phyloP scores from a whole-genome alignment of 345 rosid species.

The Toxicodendron radicans region DNA sequence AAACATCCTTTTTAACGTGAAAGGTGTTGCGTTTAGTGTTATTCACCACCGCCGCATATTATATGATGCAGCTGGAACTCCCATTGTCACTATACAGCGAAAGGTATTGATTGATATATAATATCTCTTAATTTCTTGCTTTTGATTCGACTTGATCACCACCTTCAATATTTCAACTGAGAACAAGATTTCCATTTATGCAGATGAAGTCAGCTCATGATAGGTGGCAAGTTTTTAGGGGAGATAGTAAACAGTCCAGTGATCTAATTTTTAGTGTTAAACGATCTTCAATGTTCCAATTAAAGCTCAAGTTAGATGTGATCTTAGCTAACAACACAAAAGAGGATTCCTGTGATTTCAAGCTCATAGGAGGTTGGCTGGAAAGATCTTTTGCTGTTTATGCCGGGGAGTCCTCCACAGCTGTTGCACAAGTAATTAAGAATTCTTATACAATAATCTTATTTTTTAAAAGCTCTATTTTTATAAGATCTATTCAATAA shows the following conservation, averaged over 20 bases:
- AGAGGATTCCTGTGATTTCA: constrained; percentile 19
- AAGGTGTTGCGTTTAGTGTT: constrained; percentile 21
- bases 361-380: constrained; percentile 26
- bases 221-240: constrained; percentile 26
- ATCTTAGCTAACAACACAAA: constrained; percentile 20
- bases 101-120: constrained; percentile 16
- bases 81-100: constrained; percentile 33
- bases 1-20: constrained; percentile 36
- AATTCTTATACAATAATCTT: too few relatives aligned
- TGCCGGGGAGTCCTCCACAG: constrained; percentile 11
- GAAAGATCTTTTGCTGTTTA: constrained; percentile 23
- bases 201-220: constrained; percentile 32
- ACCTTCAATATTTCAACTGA: not conserved
- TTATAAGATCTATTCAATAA: too few relatives aligned
- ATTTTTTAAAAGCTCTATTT: too few relatives aligned
- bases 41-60: constrained; percentile 29
- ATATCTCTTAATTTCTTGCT: not conserved
- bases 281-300: constrained; percentile 2
- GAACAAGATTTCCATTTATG: not conserved
- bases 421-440: constrained; percentile 28
- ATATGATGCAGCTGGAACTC: constrained; percentile 29
- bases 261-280: constrained; percentile 28
- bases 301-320: constrained; percentile 16
- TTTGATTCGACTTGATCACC: too few relatives aligned
- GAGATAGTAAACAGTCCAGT: constrained; percentile 26